Evolutionary conservation across 352 stramenopile genomes (phyloP).

Genomic region (Phytophthora vignae): DNA sequence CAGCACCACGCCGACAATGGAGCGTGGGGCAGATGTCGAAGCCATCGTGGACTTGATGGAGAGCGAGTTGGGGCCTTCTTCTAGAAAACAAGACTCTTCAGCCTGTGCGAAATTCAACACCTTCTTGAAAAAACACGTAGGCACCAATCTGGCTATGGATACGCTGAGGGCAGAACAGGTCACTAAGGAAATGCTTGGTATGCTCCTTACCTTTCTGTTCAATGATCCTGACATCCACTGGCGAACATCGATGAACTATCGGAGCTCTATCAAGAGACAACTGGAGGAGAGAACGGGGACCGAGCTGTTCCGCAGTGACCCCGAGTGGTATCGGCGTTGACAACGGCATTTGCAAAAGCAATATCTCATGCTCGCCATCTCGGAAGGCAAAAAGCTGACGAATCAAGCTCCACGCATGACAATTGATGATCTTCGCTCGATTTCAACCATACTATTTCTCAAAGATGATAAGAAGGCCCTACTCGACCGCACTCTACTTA

Average conservation of each 20-base stretch:
- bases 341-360: constrained; percentile 16
- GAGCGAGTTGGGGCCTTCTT: background rate
- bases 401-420: too few relatives aligned
- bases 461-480: too few relatives aligned
- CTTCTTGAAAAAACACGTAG: too few relatives aligned
- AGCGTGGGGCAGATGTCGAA: background rate
- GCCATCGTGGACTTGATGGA: background rate
- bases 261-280: too few relatives aligned
- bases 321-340: constrained; percentile 14
- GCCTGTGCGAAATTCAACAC: too few relatives aligned
- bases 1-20: too few relatives aligned
- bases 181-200: background rate
- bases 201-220: background rate
- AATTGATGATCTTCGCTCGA: too few relatives aligned
- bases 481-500: too few relatives aligned
- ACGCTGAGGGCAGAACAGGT: too few relatives aligned
- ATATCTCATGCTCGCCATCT: constrained; percentile 6
- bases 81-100: background rate
- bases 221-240: constrained; percentile 4
- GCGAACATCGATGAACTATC: constrained; percentile 22
- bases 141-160: too few relatives aligned
- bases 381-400: too few relatives aligned
- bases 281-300: background rate
- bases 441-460: too few relatives aligned
- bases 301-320: constrained; percentile 1